These are phyloP conservation scores for Cordyceps tenuipes DNA, from an alignment of 2,329 filamentous ascomycete genomes.

Conservation along the genomic window DNA sequence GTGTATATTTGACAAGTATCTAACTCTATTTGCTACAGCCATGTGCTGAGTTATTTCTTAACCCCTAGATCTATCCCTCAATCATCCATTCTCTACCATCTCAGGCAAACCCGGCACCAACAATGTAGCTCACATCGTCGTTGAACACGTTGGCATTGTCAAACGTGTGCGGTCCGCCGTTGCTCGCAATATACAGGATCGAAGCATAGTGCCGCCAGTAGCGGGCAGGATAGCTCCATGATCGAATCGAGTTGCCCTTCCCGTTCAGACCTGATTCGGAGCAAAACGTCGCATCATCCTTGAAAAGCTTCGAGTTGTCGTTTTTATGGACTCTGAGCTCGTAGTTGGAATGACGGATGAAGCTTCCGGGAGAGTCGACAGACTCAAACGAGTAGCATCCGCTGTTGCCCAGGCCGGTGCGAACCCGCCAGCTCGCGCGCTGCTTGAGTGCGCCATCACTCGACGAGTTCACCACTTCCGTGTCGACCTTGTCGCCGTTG, in stretches of 20 bases:
- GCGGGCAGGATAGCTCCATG: conserved; percentile 53
- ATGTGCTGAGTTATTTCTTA: too few relatives aligned
- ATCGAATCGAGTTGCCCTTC: conserved; percentile 41
- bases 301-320: conserved; percentile 48
- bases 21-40: too few relatives aligned
- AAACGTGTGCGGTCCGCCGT: conserved; percentile 43
- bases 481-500: conserved; percentile 41
- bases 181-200: conserved; percentile 21
- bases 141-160: conserved; percentile 41
- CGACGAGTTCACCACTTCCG: conserved; percentile 44
- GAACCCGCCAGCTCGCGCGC: conserved; percentile 45
- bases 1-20: too few relatives aligned
- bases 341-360: conserved; percentile 48
- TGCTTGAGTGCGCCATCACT: conserved; percentile 41
- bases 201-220: conserved; percentile 45
- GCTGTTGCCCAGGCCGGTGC: conserved; percentile 45
- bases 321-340: conserved; percentile 39
- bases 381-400: conserved; percentile 56
- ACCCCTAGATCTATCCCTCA: too few relatives aligned
- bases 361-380: conserved; percentile 48
- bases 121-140: conserved; percentile 44
- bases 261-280: conserved; percentile 42
- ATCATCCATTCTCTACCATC: neutral
- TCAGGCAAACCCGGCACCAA: conserved; percentile 18
- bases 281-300: conserved; percentile 57